Evolutionary conservation across 148 eudicot species (phyloP), one percentile per base, ranked within the genome.

Genomic region (Tetragonia tetragonoides): DNA sequence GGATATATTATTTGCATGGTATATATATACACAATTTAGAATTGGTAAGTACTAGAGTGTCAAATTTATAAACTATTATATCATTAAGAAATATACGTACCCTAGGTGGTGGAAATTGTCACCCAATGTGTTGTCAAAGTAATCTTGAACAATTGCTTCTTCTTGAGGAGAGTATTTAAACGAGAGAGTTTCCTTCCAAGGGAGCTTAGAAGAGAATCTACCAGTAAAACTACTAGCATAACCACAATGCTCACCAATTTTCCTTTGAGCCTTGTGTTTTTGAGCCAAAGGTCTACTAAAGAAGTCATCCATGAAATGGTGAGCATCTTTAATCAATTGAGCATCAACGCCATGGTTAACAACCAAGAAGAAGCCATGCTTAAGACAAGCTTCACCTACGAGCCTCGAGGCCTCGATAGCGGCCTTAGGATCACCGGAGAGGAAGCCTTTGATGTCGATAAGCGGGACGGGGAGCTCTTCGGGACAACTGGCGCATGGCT

Each of bases 101-200:
- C 96, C 96, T 17, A 88, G 77, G 72, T 81, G 81, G 18, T 73
- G 56, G 51, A 91, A 89, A 63, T 83, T 84, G 76, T 87, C 75
- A 70, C 90, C 87, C 87, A 91, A 44, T 53, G 81, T 88, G 68
- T 77, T 80, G 42, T 60, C 68, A 63, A 91, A 88, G 73, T 91
- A 91, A 3, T 87, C 88, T 61, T 89, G 81, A 12, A 92, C 96
- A 67, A 42, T 53, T 42, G 3, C 64, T 17, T 79, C 49, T 0
- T 84, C 56, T 0, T 73, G 68, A 4, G 84, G 74, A 3, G 89
- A 82, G 81, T 79, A 91, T 10, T 77, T 77, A 38, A 91, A 87
- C 6, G 96, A 89, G 42, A 91, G 93, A 46, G 96, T 91, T 46
- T 91, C 96, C 77, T 91, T 91, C 96, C 96, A 91, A 10, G 96